Evolutionary conservation across 441 rosid species (phyloP), one percentile per base, ranked within the genome.

Genomic region (Arabidopsis lyrata): DNA sequence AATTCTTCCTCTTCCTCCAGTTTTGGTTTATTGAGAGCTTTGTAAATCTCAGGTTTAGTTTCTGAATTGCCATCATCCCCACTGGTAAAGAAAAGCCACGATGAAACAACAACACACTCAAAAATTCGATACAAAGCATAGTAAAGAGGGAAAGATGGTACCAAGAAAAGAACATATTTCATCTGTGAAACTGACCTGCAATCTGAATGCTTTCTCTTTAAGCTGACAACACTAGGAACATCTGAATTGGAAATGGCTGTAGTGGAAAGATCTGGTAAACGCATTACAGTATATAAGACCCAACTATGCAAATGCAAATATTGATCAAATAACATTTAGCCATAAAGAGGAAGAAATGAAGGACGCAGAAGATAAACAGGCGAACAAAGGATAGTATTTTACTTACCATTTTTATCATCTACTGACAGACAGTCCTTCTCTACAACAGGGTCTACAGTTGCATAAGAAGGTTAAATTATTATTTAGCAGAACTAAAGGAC

Each of bases 121-220:
- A 77, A 53, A 45, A 72, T 44, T 72, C 39, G 60, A 66, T 34
- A 61, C 74, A 32, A 42, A 72, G 8, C 29, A 42, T 63, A 53
- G 58, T 34, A 52, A 57, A 42, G 29, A n/a, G 68, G 63, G 29
- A 70, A 56, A 10, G 47, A 65, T 52, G 31, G 53, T 72, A 64
- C 45, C 64, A 52, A 32, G 14, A 52, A 65, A 55, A 56, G 39
- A 49, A 32, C 56, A 44, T 53, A 44, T 29, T 59, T 53, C 35
- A 45, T 52, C 42, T 52, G 63, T 52, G 55, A 62, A 75, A 66
- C 66, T 65, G 31, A 95, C 99, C 97, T 83, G 88, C 79, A 77
- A 77, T 80, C 81, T 38, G 77, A 41, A 61, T 56, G 87, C 76
- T 83, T 86, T 83, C 96, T 91, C 86, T 93, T 92, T 64, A 68